phyloP scores from a whole-genome alignment of 768 basidiomycete genomes.

The Tricholoma flavovirens region DNA sequence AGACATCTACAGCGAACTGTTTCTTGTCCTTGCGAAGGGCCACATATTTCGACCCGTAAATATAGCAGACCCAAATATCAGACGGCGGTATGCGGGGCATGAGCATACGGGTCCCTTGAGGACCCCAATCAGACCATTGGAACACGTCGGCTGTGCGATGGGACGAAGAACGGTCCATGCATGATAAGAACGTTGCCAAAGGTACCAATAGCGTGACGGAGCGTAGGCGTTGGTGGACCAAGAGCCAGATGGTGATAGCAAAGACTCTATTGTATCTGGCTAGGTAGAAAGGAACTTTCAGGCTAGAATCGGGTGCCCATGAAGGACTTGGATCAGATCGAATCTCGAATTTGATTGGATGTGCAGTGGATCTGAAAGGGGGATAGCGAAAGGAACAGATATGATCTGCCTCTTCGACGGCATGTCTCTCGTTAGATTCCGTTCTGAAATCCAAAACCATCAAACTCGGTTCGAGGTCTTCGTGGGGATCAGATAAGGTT shows the following conservation, averaged over 20 bases:
- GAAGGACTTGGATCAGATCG: slow-evolving; percentile 50
- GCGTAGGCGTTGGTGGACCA: slow-evolving; percentile 19
- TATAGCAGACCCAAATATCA: slow-evolving; percentile 53
- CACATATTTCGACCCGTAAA: slow-evolving; percentile 44
- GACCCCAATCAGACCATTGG: slow-evolving; percentile 51
- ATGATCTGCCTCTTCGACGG: slow-evolving; percentile 26
- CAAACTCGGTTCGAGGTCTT: slow-evolving; percentile 22
- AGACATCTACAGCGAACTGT: slow-evolving; percentile 29
- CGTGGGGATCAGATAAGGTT: slow-evolving; percentile 14
- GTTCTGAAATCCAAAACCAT: slow-evolving; percentile 37
- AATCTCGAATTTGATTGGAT: slow-evolving; percentile 32
- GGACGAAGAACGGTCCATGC: slow-evolving; percentile 21
- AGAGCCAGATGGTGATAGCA: slow-evolving; percentile 40
- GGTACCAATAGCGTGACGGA: slow-evolving; percentile 39
- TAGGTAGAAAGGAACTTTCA: slow-evolving; percentile 41
- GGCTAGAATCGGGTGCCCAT: slow-evolving; percentile 32
- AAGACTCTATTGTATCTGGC: slow-evolving; percentile 38
- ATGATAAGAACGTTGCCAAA: slow-evolving; percentile 31
- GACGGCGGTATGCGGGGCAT: slow-evolving; percentile 27
- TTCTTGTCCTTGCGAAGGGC: slow-evolving; percentile 12
- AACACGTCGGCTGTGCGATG: slow-evolving; percentile 16
- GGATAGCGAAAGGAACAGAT: slow-evolving; percentile 40
- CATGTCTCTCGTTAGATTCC: slow-evolving; percentile 22
- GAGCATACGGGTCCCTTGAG: slow-evolving; percentile 39
- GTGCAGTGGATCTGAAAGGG: slow-evolving; percentile 20